Evolutionary conservation across 495 filamentous ascomycete genomes (phyloP), one percentile per base, ranked within the genome.

Genomic region (Podospora pseudoanserina): DNA sequence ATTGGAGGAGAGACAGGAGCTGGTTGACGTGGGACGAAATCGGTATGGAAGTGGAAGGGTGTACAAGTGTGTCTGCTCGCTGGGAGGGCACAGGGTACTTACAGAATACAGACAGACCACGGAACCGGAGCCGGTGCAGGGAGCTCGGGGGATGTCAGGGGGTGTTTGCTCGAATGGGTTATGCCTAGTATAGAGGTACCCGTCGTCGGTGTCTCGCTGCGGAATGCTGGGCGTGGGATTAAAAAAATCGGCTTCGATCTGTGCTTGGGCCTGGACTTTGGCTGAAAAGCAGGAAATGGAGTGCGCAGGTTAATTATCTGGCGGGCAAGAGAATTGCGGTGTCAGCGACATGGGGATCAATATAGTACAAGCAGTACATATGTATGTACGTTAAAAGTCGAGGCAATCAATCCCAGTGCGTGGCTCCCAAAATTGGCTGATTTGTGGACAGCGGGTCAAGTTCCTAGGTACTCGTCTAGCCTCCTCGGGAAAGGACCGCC

Each of bases 11-110:
- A 68, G 49, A 67, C 63, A 68, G 67, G 60, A 54, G 64, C 68
- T 60, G 64, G 39, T 49, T 16, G 39, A 75, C 44, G 75, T 75
- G 68, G 75, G 65, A 77, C 76, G 63, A 65, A 70, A 70, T 69
- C 67, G 74, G 70, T 67, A 77, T 7, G 32, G 68, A 64, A 63
- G 64, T 65, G 44, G 57, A 44, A 65, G 70, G 54, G 67, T 49
- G 39, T 49, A 49, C 39, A 49, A 49, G 67, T 64, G 55, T 61
- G 67, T 18, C 39, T 13, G 34, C 34, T 39, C 34, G 34, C 34
- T 1, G 39, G 39, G 39, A 49, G 39, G 39, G 39, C 39, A 49
- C 39, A 49, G 39, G 9, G 53, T 59, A 64, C 53, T 11, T 39
- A 56, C 54, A 23, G 39, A 13, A 49, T 59, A 64, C 53, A 16